Conservation (phyloP, 2,329 filamentous ascomycete species). For the Alternaria incomplexa region DNA sequence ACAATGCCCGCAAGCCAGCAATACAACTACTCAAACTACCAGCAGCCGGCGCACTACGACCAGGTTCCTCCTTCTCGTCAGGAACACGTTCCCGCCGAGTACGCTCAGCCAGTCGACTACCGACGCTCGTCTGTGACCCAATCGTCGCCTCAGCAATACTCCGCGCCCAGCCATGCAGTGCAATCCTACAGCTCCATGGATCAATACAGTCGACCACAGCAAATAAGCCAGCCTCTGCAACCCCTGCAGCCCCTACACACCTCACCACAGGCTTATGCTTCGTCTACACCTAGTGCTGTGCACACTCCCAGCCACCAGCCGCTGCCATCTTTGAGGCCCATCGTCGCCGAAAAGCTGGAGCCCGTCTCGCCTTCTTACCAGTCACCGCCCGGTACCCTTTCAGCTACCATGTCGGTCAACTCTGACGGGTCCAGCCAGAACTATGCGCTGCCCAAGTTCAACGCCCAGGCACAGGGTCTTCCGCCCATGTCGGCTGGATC, state of each 20-base stretch:
- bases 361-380: conserved; percentile 54
- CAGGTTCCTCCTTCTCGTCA: conserved; percentile 45
- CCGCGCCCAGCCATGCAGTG: conserved; percentile 43
- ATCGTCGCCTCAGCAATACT: conserved; percentile 41
- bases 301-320: conserved; percentile 43
- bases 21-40: conserved; percentile 51
- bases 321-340: conserved; percentile 52
- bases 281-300: conserved; percentile 32
- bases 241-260: conserved; percentile 43
- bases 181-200: conserved; percentile 46
- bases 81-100: conserved; percentile 46
- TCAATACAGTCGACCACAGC: conserved; percentile 47
- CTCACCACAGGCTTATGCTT: conserved; percentile 40
- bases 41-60: conserved; percentile 47
- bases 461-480: conserved; percentile 32
- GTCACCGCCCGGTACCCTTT: conserved; percentile 42
- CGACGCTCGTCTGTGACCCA: conserved; percentile 50
- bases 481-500: conserved; percentile 34
- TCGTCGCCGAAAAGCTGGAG: conserved; percentile 47
- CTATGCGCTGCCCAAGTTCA: conserved; percentile 38
- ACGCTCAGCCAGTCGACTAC: conserved; percentile 47
- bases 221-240: conserved; percentile 42
- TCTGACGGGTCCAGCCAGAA: conserved; percentile 36
- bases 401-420: conserved; percentile 41
- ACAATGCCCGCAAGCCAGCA: conserved; percentile 48